Conservation (phyloP, 345 rosid genomes). For the Eucalyptus tenuipes region DNA sequence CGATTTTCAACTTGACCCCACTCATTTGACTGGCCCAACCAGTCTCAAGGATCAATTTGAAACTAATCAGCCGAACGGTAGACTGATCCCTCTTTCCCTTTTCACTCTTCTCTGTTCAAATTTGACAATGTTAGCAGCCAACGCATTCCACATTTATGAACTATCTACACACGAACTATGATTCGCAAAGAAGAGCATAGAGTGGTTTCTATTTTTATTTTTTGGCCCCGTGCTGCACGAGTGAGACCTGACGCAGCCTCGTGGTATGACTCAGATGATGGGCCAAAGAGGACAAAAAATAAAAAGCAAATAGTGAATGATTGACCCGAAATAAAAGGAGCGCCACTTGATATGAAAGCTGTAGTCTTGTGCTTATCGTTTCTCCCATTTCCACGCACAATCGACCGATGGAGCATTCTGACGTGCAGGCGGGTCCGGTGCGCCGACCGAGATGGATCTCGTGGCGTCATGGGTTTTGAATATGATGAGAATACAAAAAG, state of each 20-base stretch:
- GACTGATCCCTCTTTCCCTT: not conserved
- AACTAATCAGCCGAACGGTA: not conserved
- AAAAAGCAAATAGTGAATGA: not conserved
- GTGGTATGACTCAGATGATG: not conserved
- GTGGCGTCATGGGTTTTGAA: not conserved
- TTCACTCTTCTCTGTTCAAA: not conserved
- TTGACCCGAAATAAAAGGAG: not conserved
- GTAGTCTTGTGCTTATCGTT: not conserved
- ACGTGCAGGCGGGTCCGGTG: not conserved
- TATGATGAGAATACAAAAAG: not conserved
- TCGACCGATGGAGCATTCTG: not conserved
- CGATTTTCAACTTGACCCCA: fast-evolving
- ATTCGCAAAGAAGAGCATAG: not conserved
- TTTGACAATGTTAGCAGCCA: not conserved
- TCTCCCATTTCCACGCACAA: not conserved
- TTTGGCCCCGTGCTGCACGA: not conserved
- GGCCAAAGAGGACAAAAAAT: not conserved
- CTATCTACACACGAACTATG: not conserved
- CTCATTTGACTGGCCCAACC: not conserved
- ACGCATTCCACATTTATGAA: not conserved
- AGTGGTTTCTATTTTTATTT: too few relatives aligned
- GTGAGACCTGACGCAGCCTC: not conserved
- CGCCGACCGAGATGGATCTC: not conserved
- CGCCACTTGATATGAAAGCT: not conserved
- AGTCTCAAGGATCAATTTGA: not conserved